Evolutionary conservation across 768 basidiomycete species (phyloP).

Genomic region (Boletellus ananiceps): DNA sequence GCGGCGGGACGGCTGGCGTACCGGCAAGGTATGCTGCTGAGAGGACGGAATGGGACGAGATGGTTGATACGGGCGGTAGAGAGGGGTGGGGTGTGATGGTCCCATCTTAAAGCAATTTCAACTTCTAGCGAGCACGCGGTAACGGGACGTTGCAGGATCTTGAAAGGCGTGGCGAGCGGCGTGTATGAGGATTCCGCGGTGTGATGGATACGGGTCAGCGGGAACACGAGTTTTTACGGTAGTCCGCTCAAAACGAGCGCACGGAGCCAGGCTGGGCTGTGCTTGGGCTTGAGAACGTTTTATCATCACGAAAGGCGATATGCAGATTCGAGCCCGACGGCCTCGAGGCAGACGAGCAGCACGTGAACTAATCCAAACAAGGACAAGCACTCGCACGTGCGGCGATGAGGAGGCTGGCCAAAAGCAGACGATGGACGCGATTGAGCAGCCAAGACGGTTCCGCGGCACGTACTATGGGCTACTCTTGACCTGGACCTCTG

Average conservation of each 20-base stretch:
- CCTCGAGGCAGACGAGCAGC: constrained; percentile 25
- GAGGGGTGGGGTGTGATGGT: constrained; percentile 20
- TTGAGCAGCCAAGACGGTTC: no score
- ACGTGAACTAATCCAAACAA: not conserved
- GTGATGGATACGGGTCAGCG: constrained; percentile 15
- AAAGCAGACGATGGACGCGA: no score
- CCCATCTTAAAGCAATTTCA: constrained; percentile 28
- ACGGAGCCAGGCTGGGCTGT: constrained; percentile 19
- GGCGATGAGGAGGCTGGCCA: no score
- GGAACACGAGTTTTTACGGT: constrained; percentile 22
- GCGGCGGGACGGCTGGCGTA: constrained; percentile 31
- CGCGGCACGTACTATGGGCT: no score
- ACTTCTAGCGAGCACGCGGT: constrained; percentile 27
- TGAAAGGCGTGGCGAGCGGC: constrained; percentile 29
- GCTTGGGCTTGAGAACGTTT: constrained; percentile 14
- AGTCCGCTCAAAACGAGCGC: constrained; percentile 24
- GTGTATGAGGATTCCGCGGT: constrained; percentile 16
- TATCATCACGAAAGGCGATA: constrained; percentile 5
- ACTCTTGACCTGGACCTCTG: no score
- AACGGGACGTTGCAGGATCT: constrained; percentile 20
- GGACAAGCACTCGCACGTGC: not conserved
- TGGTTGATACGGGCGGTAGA: constrained; percentile 23
- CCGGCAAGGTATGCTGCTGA: constrained; percentile 17
- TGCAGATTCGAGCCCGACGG: not conserved
- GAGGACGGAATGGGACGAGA: constrained; percentile 18